These are phyloP conservation scores for Verticillium longisporum DNA, from an alignment of 2,329 filamentous ascomycete species.

Conservation along the genomic window DNA sequence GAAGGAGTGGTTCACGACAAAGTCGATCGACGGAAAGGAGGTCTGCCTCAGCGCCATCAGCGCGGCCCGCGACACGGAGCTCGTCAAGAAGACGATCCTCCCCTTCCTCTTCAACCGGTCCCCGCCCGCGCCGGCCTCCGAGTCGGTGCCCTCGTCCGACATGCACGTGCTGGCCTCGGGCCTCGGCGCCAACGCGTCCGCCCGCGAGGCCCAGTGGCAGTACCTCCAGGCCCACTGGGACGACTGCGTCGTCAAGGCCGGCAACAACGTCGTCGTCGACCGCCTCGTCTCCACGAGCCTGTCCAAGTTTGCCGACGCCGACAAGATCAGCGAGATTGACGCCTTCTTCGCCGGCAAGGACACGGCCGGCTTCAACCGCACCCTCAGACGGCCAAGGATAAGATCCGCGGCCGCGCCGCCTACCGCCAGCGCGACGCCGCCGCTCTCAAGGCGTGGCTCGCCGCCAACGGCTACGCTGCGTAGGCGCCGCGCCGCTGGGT, in stretches of 20 bases:
- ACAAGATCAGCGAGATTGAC: slow-evolving; percentile 68
- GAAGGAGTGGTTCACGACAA: slow-evolving; percentile 76
- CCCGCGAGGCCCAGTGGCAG: slow-evolving; percentile 72
- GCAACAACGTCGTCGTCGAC: slow-evolving; percentile 82
- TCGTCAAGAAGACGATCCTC: slow-evolving; percentile 60
- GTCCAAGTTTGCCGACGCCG: slow-evolving; percentile 67
- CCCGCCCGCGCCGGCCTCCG: slow-evolving; percentile 38
- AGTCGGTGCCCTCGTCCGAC: slow-evolving; percentile 76
- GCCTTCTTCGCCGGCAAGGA: slow-evolving; percentile 84
- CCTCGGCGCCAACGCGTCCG: slow-evolving; percentile 65
- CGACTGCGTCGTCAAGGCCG: slow-evolving; percentile 62
- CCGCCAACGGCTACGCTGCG: slow-evolving; percentile 33
- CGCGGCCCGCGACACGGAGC: slow-evolving; percentile 58
- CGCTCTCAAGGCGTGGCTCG: slow-evolving; percentile 73
- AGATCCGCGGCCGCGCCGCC: slow-evolving; percentile 72
- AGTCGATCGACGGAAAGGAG: slow-evolving; percentile 86
- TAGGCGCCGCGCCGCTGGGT: not conserved
- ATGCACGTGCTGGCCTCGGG: slow-evolving; percentile 74
- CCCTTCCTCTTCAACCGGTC: slow-evolving; percentile 71
- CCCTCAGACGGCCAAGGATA: slow-evolving; percentile 79
- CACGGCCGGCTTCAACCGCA: slow-evolving; percentile 78
- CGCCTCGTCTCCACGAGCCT: slow-evolving; percentile 77
- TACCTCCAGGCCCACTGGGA: slow-evolving; percentile 83
- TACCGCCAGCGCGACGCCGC: slow-evolving; percentile 74
- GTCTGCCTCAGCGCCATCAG: slow-evolving; percentile 74